These are phyloP conservation scores for Tulasnella sp. DNA, from an alignment of 768 basidiomycete genomes.

Conservation along the genomic window DNA sequence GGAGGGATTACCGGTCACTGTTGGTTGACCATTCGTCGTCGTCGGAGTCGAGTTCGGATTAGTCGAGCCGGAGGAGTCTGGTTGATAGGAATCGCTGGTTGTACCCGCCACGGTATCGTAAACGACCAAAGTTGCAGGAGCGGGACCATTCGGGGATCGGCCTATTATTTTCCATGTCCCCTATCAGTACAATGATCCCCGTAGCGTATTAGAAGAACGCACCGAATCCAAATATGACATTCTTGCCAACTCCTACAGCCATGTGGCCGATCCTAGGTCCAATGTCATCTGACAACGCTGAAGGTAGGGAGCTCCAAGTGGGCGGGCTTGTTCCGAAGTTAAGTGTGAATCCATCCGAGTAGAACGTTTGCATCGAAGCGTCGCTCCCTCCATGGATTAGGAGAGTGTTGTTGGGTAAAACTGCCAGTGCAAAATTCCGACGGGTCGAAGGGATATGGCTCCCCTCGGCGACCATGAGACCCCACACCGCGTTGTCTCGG, in stretches of 20 bases:
- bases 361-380: slow-evolving; percentile 41
- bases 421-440: slow-evolving; percentile 50
- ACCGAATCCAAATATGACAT: slow-evolving; percentile 76
- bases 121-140: slow-evolving; percentile 47
- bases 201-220: slow-evolving; percentile 25
- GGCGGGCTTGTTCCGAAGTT: slow-evolving; percentile 49
- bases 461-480: slow-evolving; percentile 34
- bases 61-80: slow-evolving; percentile 28
- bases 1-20: background rate
- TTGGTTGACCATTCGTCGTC: background rate
- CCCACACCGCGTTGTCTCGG: slow-evolving; percentile 44
- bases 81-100: slow-evolving; percentile 36
- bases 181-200: background rate
- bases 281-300: slow-evolving; percentile 44
- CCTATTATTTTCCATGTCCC: slow-evolving; percentile 32
- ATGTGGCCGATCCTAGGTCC: slow-evolving; percentile 67
- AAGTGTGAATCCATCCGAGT: slow-evolving; percentile 63
- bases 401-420: slow-evolving; percentile 46
- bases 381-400: slow-evolving; percentile 77
- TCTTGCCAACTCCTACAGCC: slow-evolving; percentile 50
- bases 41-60: slow-evolving; percentile 18
- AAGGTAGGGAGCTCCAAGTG: slow-evolving; percentile 46
- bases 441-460: slow-evolving; percentile 46
- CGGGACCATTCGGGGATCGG: slow-evolving; percentile 45
- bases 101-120: slow-evolving; percentile 39